These are phyloP conservation scores for Ophiostoma montium DNA, from an alignment of 2,329 filamentous ascomycete species.

Conservation along the genomic window DNA sequence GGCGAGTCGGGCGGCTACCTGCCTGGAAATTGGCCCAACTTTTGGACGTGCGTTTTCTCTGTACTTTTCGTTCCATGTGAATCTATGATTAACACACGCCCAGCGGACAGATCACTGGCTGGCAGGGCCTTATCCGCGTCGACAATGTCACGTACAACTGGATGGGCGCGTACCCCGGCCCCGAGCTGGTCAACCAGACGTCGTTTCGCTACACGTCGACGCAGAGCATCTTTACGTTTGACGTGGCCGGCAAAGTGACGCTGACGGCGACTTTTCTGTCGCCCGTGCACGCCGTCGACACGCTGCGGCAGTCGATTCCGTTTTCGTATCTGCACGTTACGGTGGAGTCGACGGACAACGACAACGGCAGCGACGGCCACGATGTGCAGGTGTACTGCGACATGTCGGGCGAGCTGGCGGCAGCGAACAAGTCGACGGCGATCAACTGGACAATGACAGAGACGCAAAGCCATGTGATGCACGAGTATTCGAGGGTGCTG, in stretches of 20 bases:
- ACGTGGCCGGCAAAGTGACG: conserved; percentile 44
- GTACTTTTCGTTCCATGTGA: background rate
- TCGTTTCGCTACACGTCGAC: conserved; percentile 59
- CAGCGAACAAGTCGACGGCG: conserved; percentile 40
- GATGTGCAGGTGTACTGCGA: conserved; percentile 59
- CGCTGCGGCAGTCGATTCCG: conserved; percentile 51
- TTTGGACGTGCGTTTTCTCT: conserved; percentile 48
- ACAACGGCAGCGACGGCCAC: conserved; percentile 43
- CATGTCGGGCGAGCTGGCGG: conserved; percentile 60
- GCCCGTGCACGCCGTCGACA: conserved; percentile 51
- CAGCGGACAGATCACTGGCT: conserved; percentile 43
- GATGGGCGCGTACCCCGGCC: conserved; percentile 45
- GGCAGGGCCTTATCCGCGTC: conserved; percentile 56
- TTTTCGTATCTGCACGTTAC: conserved; percentile 57
- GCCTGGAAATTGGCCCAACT: conserved; percentile 53
- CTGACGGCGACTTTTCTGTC: conserved; percentile 59
- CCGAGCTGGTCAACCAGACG: conserved; percentile 41
- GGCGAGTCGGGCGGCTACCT: conserved; percentile 51
- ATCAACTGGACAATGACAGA: conserved; percentile 43
- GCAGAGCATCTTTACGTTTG: conserved; percentile 53
- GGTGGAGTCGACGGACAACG: conserved; percentile 47
- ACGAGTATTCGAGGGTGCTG: conserved; percentile 43
- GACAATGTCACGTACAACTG: conserved; percentile 51
- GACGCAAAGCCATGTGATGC: conserved; percentile 49
- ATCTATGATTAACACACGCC: background rate